Evolutionary conservation across 352 stramenopile genomes (phyloP).

Genomic region (Globisporangium barbulae): DNA sequence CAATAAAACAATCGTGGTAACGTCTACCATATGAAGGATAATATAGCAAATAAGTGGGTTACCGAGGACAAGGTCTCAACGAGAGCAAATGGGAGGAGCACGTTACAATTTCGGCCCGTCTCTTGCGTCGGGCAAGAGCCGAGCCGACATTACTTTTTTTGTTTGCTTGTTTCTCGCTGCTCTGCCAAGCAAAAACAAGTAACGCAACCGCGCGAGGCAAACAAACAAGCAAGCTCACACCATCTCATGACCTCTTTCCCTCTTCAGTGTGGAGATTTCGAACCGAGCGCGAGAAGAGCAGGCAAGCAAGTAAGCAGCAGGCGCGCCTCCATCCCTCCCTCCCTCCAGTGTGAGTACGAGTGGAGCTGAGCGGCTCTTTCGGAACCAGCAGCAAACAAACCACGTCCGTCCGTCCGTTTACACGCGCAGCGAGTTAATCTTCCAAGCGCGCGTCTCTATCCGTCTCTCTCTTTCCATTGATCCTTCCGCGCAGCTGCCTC

Average conservation of each 20-base stretch:
- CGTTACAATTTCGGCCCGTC: too few species aligned
- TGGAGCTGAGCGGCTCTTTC: not conserved
- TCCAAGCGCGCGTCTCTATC: too few species aligned
- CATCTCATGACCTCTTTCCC: not conserved
- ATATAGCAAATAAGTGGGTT: too few species aligned
- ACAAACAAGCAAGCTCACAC: not conserved
- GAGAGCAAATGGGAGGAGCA: too few species aligned
- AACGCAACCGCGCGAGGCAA: not conserved
- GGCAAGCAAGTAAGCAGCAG: not conserved
- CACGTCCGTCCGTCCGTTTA: not conserved
- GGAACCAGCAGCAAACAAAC: not conserved
- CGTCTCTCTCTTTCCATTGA: too few species aligned
- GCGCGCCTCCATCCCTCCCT: not conserved
- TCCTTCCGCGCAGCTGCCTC: too few species aligned
- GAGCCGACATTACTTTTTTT: not conserved
- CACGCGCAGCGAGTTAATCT: not conserved
- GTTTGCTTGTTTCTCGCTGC: not conserved
- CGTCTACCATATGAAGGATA: too few species aligned
- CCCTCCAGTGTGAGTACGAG: not conserved
- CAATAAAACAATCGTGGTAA: too few species aligned
- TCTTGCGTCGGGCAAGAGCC: too few species aligned
- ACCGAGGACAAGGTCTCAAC: too few species aligned
- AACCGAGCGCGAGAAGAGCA: constrained; percentile 4
- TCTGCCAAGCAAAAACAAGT: not conserved
- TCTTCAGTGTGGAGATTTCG: constrained; percentile 5